A percentile compares a stretch with the other conserved stretches of the same genome.
These are phyloP conservation scores for Coemansia sp. DNA, from an alignment of 192 early-diverging fungal genomes.

Conservation along the genomic window DNA sequence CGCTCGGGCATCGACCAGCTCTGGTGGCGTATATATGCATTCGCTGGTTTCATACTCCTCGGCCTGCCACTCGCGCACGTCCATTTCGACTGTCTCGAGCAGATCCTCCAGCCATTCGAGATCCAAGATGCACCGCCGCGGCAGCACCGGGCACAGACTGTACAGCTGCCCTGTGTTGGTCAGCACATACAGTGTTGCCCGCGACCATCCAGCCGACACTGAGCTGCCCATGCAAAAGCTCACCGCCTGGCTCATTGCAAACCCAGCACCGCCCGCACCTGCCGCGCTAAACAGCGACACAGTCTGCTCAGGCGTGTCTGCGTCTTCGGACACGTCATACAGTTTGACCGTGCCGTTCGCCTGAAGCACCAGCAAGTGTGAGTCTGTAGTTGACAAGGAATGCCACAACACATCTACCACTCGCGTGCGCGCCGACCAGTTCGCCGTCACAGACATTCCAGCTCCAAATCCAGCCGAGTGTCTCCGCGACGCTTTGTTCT, in stretches of 20 bases:
- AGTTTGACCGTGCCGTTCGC: conserved; percentile 66
- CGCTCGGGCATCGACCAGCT: conserved; percentile 42
- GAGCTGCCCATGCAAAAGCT: conserved; percentile 54
- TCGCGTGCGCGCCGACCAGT: conserved; percentile 44
- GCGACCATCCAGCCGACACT: conserved; percentile 61
- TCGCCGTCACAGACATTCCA: conserved; percentile 20
- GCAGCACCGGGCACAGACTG: conserved; percentile 76
- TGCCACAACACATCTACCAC: conserved; percentile 79
- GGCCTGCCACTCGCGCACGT: conserved; percentile 53
- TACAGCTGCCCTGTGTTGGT: conserved; percentile 72
- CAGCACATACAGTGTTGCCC: conserved; percentile 68
- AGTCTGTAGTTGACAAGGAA: conserved; percentile 65
- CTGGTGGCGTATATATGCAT: conserved; percentile 34
- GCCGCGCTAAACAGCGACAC: conserved; percentile 28
- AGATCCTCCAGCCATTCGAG: conserved; percentile 35
- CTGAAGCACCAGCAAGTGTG: conserved; percentile 70
- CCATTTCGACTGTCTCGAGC: conserved; percentile 39
- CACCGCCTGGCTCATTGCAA: conserved; percentile 43
- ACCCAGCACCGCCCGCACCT: conserved; percentile 13
- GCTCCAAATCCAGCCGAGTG: conserved; percentile 20
- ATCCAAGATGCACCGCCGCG: conserved; percentile 47
- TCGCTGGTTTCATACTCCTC: conserved; percentile 45
- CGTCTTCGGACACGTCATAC: conserved; percentile 65
- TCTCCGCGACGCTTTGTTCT: background rate
- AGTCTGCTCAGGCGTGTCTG: conserved; percentile 67